These are phyloP conservation scores for Coleophoma cylindrospora DNA, from an alignment of 2,329 filamentous ascomycete genomes.

Conservation along the genomic window DNA sequence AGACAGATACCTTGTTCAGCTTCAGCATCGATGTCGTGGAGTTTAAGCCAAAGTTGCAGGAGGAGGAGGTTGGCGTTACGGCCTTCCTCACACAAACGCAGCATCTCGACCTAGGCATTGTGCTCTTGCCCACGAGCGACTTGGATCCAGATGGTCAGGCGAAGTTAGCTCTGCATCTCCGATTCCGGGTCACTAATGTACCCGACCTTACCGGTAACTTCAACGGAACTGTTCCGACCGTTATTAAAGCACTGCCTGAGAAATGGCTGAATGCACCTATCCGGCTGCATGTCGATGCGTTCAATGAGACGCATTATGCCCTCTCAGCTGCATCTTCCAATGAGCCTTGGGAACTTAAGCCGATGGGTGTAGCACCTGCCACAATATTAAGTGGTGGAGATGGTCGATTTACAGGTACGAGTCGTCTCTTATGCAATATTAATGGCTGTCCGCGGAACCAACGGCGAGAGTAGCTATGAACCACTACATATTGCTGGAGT, in stretches of 20 bases:
- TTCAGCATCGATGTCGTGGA: conserved; percentile 39
- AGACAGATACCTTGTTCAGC: conserved; percentile 49
- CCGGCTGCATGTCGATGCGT: conserved; percentile 2
- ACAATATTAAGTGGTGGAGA: conserved; percentile 30
- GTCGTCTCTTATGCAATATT: conserved; percentile 11
- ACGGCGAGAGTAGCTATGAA: no score
- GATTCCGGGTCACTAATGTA: not conserved
- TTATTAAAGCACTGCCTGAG: conserved; percentile 32
- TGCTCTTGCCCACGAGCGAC: conserved; percentile 23
- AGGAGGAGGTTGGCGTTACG: conserved; percentile 47
- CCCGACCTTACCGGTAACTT: conserved; percentile 27
- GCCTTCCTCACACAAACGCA: conserved; percentile 45
- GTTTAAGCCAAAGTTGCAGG: conserved; percentile 31
- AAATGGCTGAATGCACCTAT: conserved; percentile 26
- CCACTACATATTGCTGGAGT: no score
- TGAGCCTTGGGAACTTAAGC: conserved; percentile 35
- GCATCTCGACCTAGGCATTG: conserved; percentile 33
- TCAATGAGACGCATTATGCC: conserved; percentile 11
- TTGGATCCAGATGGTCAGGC: not conserved
- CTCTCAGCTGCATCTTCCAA: conserved; percentile 10
- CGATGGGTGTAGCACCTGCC: conserved; percentile 35
- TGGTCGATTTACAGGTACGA: conserved; percentile 7
- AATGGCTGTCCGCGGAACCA: no score
- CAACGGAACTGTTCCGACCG: conserved; percentile 32
- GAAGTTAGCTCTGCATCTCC: conserved; percentile 2